phyloP scores from a whole-genome alignment of 257 asterid genomes.

The Solanum rostratum region DNA sequence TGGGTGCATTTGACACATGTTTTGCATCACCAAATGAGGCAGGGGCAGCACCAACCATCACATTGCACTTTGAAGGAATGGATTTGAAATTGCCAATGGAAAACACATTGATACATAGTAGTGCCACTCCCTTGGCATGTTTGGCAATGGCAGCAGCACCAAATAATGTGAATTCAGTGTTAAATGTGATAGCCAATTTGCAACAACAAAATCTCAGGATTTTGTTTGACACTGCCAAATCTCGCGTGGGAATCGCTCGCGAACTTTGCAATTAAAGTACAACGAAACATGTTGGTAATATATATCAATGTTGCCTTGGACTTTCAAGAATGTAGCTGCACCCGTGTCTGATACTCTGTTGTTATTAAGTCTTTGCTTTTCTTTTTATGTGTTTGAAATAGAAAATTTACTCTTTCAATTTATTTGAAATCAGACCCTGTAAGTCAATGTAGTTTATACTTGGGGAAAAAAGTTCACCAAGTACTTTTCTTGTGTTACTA shows the following conservation, averaged over 20 bases:
- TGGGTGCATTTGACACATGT: conserved; percentile 72
- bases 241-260: conserved; percentile 61
- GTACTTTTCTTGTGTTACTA: background rate
- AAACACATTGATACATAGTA: conserved; percentile 51
- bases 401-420: background rate
- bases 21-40: conserved; percentile 28
- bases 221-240: conserved; percentile 55
- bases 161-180: conserved; percentile 49
- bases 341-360: background rate
- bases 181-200: conserved; percentile 70
- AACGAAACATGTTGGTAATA: background rate
- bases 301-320: background rate
- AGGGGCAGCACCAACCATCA: conserved; percentile 30
- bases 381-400: background rate
- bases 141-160: conserved; percentile 80
- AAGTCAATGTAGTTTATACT: background rate
- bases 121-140: conserved; percentile 55
- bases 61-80: conserved; percentile 42
- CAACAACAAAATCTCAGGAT: conserved; percentile 89
- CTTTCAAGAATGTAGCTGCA: background rate
- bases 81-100: conserved; percentile 47
- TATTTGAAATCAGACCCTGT: background rate
- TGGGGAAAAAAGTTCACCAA: background rate
- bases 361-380: background rate
- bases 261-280: conserved; percentile 40